Conservation (phyloP, 164 flowering plant species). For the Nymphaea colorata region DNA sequence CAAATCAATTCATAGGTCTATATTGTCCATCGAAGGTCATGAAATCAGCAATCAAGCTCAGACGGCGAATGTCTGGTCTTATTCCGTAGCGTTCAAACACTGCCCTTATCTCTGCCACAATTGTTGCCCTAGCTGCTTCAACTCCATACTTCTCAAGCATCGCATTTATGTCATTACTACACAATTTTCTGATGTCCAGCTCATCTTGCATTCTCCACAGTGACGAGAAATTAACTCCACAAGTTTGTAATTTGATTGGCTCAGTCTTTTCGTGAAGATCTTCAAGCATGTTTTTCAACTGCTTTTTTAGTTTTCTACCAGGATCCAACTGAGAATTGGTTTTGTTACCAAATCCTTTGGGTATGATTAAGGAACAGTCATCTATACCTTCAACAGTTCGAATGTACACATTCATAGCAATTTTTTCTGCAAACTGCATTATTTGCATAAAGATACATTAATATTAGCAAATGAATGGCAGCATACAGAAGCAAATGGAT, state of each 20-base stretch:
- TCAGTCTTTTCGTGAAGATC: not conserved
- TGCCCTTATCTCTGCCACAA: constrained; percentile 47
- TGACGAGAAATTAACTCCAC: constrained; percentile 61
- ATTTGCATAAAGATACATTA: not conserved
- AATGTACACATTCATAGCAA: constrained; percentile 60
- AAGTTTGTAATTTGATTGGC: constrained; percentile 13
- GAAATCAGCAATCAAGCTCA: constrained; percentile 69
- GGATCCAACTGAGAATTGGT: not conserved
- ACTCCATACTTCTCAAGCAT: constrained; percentile 76
- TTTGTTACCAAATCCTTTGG: not conserved
- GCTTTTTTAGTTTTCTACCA: not conserved
- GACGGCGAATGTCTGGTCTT: constrained; percentile 53
- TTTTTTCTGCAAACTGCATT: constrained; percentile 64
- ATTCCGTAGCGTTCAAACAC: constrained; percentile 67
- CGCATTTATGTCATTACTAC: constrained; percentile 55
- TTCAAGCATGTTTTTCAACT: not conserved
- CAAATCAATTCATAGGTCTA: constrained; percentile 69
- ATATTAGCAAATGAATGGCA: too few relatives aligned
- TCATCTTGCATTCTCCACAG: constrained; percentile 67
- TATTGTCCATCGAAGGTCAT: constrained; percentile 82
- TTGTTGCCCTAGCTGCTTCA: constrained; percentile 85
- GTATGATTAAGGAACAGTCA: constrained; percentile 18
- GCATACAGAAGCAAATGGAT: too few relatives aligned
- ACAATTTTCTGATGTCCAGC: constrained; percentile 47
- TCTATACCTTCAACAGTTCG: constrained; percentile 53